Percentiles rank a stretch among this genome's conserved stretches.
Conservation (phyloP, 2,329 filamentous ascomycete genomes). For the Immersiporthe knoxdaviesiana region DNA sequence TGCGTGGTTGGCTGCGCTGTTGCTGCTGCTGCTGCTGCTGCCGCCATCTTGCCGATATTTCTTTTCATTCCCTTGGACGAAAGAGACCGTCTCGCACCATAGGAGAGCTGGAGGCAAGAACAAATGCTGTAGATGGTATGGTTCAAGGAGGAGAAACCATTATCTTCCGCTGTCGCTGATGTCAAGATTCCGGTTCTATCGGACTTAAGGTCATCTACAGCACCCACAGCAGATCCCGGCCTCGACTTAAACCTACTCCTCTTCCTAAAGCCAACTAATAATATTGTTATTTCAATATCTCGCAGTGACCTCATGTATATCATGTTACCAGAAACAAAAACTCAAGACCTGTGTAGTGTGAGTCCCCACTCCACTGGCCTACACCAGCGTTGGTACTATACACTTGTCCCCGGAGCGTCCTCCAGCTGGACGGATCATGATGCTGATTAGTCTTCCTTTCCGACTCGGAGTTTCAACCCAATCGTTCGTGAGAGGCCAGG, state of each 20-base stretch:
- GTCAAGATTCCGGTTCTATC: slow-evolving; percentile 11
- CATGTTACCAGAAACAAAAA: background rate
- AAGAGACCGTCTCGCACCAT: background rate
- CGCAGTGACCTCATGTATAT: background rate
- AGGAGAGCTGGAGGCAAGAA: background rate
- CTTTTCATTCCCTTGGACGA: background rate
- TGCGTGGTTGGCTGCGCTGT: background rate
- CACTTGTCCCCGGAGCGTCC: background rate
- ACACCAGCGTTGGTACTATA: background rate
- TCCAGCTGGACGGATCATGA: background rate
- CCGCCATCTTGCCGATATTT: slow-evolving; percentile 3
- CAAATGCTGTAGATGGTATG: background rate
- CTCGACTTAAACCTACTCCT: background rate
- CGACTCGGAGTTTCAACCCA: background rate
- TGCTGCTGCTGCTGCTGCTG: no score
- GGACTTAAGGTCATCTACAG: slow-evolving; percentile 4
- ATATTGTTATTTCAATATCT: background rate
- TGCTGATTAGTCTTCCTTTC: background rate
- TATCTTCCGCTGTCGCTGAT: background rate
- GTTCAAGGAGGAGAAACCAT: background rate
- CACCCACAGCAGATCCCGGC: background rate
- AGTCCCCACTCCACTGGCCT: background rate
- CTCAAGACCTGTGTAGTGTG: background rate
- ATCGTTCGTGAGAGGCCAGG: background rate
- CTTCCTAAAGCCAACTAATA: background rate